phyloP scores from a whole-genome alignment of 225 moss, liverwort and hornwort species.

The Straminergon stramineum region DNA sequence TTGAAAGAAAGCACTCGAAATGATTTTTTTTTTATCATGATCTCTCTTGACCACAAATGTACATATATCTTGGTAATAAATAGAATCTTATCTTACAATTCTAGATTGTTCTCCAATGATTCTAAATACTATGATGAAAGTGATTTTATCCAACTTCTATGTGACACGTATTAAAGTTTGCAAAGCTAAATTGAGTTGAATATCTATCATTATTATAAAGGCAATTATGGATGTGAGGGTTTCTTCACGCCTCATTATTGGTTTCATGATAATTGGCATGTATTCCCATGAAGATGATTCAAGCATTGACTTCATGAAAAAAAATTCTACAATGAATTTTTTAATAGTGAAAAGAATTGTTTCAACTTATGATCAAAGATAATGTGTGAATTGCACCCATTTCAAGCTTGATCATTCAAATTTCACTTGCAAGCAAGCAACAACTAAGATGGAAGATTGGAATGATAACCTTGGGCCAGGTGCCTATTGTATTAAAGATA shows the following conservation, averaged over 20 bases:
- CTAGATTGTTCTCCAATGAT: neutral
- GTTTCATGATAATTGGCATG: neutral
- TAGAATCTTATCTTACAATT: neutral
- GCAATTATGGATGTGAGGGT: neutral
- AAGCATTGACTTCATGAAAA: neutral
- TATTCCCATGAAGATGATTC: neutral
- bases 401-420: neutral
- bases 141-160: neutral
- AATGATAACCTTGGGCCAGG: conserved; percentile 66
- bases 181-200: neutral
- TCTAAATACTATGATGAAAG: neutral
- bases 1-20: neutral
- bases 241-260: neutral
- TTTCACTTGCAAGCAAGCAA: neutral
- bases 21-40: neutral
- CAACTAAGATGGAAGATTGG: conserved; percentile 33
- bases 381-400: neutral
- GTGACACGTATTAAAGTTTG: neutral
- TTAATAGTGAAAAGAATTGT: neutral
- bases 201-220: neutral
- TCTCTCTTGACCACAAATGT: neutral
- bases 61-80: neutral
- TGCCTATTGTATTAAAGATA: conserved; percentile 50
- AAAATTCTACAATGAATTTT: neutral
- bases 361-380: neutral